Evolutionary conservation across 2,329 filamentous ascomycete species (phyloP), one percentile per base, ranked within the genome.

Genomic region (Paracorniculantispora psalliotae): DNA sequence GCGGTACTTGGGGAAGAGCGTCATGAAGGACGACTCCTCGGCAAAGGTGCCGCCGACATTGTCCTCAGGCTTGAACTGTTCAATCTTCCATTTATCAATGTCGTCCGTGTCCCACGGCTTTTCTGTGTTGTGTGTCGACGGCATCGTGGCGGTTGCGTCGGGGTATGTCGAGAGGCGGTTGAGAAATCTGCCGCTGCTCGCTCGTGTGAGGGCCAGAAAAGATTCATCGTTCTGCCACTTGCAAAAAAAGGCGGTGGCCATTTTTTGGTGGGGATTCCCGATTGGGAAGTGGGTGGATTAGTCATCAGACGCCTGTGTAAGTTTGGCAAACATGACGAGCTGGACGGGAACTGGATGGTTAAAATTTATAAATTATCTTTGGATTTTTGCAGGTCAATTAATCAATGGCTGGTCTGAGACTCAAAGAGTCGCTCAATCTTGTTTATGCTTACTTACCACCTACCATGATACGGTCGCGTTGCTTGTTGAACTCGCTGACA

Each of bases 31-130:
- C 1, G 91, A 96, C 77, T 97, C 94, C 74, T 99, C 93, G 56
- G 87, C 83, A 72, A 99, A 96, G 21, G 89, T 88, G 64, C 94
- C 94, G 58, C 84, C 91, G 33, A 78, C 76, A 75, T 97, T 97
- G 77, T 97, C 89, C 65, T 90, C 86, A 51, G 90, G 84, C 44
- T 86, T 93, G 77, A 97, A 97, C 28, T 86, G 77, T 41, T 96
- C 92, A 67, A 92, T 78, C 85, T 92, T 93, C 92, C 92, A 97
- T 74, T 97, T 96, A 77, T 97, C 93, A 64, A 97, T 91, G 69
- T 97, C 94, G 63, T 96, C 92, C 59, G 92, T 96, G 69, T 97
- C 92, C 92, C 92, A 96, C 58, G 91, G 90, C 74, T 96, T 96
- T 3, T 96, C 91, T 66, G 84, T 88, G 63, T 96, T 89, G 76